Percentiles rank a stretch among this genome's conserved stretches.
These are phyloP conservation scores for Oldenlandia corymbosa DNA, from an alignment of 257 asterid genomes.

Conservation along the genomic window DNA sequence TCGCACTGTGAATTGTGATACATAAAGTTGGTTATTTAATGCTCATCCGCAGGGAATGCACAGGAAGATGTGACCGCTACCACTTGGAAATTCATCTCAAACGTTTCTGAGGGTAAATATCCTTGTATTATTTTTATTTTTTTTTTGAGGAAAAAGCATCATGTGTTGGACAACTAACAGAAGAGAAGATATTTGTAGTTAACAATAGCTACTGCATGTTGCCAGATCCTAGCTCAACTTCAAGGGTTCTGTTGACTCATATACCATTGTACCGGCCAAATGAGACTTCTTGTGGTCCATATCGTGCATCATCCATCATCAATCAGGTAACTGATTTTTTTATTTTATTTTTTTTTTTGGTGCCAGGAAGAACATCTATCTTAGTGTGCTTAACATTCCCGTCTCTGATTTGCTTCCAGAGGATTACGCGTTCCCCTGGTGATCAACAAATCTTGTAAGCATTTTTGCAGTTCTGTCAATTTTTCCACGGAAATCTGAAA, in stretches of 20 bases:
- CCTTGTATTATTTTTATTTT: no score
- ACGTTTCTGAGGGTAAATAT: constrained; percentile 48
- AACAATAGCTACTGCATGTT: constrained; percentile 18
- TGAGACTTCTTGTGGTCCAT: constrained; percentile 75
- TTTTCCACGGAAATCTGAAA: neutral
- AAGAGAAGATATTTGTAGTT: constrained; percentile 6
- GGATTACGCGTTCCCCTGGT: constrained; percentile 43
- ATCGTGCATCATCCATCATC: constrained; percentile 66
- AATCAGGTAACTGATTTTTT: constrained; percentile 52
- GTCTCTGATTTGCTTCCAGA: constrained; percentile 38
- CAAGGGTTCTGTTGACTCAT: constrained; percentile 84
- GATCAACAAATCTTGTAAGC: constrained; percentile 65
- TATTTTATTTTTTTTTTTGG: no score
- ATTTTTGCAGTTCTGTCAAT: constrained; percentile 14
- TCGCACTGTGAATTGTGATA: neutral
- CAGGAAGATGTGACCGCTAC: constrained; percentile 44
- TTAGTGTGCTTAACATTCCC: constrained; percentile 7
- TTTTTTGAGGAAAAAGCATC: constrained; percentile 16
- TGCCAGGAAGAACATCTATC: neutral
- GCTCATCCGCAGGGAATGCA: constrained; percentile 48
- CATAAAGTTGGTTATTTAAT: constrained; percentile 16
- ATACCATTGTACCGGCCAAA: constrained; percentile 82
- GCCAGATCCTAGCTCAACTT: constrained; percentile 42
- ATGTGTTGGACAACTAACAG: constrained; percentile 6
- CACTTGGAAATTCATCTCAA: constrained; percentile 60